These are phyloP conservation scores for Fusarium albosuccineum DNA, from an alignment of 2,329 filamentous ascomycete genomes.

Conservation along the genomic window DNA sequence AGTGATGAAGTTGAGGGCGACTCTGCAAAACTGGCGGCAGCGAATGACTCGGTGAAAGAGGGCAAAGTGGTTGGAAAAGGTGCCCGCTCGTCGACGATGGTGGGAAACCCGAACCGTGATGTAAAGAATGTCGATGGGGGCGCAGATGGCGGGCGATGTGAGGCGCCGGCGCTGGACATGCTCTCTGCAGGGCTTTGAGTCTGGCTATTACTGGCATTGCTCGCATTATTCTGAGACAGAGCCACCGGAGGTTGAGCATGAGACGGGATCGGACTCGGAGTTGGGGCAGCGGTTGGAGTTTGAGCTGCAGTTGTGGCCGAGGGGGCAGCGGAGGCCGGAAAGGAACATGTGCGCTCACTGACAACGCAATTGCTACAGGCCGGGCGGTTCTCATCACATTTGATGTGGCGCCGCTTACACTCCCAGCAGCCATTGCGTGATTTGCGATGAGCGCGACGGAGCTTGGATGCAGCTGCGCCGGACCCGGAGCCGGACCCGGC, in stretches of 20 bases:
- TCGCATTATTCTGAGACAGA: slow-evolving; percentile 12
- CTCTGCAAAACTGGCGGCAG: slow-evolving; percentile 23
- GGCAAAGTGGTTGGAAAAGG: slow-evolving; percentile 38
- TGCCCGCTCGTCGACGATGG: slow-evolving; percentile 12
- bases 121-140: slow-evolving; percentile 34
- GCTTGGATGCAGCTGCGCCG: slow-evolving; percentile 43
- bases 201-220: slow-evolving; percentile 20
- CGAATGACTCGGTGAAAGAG: slow-evolving; percentile 39
- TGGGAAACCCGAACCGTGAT: slow-evolving; percentile 11
- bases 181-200: slow-evolving; percentile 42
- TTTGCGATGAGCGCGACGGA: slow-evolving; percentile 55
- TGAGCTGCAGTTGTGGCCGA: slow-evolving; percentile 16
- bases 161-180: slow-evolving; percentile 28
- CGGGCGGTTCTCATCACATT: slow-evolving; percentile 59
- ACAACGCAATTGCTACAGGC: slow-evolving; percentile 56
- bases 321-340: slow-evolving; percentile 35
- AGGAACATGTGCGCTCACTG: slow-evolving; percentile 54
- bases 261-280: slow-evolving; percentile 13
- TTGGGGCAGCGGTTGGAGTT: slow-evolving; percentile 17
- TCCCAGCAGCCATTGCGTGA: slow-evolving; percentile 57
- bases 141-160: slow-evolving; percentile 21
- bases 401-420: slow-evolving; percentile 58
- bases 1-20: slow-evolving; percentile 25
- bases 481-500: slow-evolving; percentile 34
- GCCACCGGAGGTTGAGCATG: slow-evolving; percentile 16